Conservation (phyloP, 2,329 filamentous ascomycete species). For the Aureobasidium lini region DNA sequence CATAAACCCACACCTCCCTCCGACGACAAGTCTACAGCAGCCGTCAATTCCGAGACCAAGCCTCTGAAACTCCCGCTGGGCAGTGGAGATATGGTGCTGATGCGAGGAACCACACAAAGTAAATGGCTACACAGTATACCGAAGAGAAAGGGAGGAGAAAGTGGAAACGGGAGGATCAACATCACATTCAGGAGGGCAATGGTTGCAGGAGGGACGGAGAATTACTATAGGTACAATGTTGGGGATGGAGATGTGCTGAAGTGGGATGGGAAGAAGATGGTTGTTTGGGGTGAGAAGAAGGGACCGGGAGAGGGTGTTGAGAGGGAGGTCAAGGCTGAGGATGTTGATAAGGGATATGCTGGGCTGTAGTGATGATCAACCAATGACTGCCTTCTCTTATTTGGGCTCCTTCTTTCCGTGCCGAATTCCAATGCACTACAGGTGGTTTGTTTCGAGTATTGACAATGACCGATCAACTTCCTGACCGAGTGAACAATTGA, state of each 20-base stretch:
- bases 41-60: slow-evolving; percentile 23
- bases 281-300: slow-evolving; percentile 22
- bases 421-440: too few species aligned
- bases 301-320: background rate
- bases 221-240: slow-evolving; percentile 81
- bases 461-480: too few species aligned
- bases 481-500: too few species aligned
- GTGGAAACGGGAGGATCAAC: slow-evolving; percentile 57
- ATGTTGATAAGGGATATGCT: slow-evolving; percentile 9
- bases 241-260: slow-evolving; percentile 60
- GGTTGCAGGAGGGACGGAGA: slow-evolving; percentile 65
- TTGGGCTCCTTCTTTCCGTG: too few species aligned
- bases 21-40: slow-evolving; percentile 24
- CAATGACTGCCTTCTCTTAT: too few species aligned
- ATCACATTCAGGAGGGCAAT: slow-evolving; percentile 70
- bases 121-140: slow-evolving; percentile 74
- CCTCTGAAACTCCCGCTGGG: slow-evolving; percentile 48
- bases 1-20: slow-evolving; percentile 54
- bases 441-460: too few species aligned
- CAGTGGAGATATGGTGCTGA: slow-evolving; percentile 71
- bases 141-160: slow-evolving; percentile 59
- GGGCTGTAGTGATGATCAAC: background rate
- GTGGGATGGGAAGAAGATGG: slow-evolving; percentile 57
- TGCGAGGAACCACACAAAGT: slow-evolving; percentile 66
- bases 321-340: background rate